phyloP scores from a whole-genome alignment of 1,139 yeast species.

The Saccharomycopsis hybrid region DNA sequence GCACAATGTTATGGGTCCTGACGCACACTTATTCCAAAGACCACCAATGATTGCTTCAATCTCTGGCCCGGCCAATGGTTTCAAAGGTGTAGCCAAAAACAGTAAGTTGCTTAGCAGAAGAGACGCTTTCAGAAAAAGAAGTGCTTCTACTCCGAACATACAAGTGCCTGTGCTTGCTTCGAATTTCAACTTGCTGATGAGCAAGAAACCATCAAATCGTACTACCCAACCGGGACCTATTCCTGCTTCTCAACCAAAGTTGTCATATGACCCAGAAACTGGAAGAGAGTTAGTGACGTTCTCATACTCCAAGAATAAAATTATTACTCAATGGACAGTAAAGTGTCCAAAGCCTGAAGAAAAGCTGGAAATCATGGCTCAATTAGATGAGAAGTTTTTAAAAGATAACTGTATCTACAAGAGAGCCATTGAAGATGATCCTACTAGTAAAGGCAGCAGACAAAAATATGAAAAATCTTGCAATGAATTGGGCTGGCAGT shows the following conservation, averaged over 20 bases:
- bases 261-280: slow-evolving; percentile 23
- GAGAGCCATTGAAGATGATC: slow-evolving; percentile 10
- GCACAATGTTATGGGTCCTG: too few relatives aligned
- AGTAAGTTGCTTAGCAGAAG: neutral
- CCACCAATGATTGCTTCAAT: neutral
- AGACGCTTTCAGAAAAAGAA: neutral
- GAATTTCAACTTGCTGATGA: neutral
- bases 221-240: slow-evolving; percentile 28
- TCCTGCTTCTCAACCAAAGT: slow-evolving; percentile 28
- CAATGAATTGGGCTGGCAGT: slow-evolving; percentile 41
- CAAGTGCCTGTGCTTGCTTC: neutral
- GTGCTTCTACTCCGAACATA: slow-evolving; percentile 6
- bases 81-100: slow-evolving; percentile 1
- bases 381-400: slow-evolving; percentile 31
- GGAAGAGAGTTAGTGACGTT: slow-evolving; percentile 28
- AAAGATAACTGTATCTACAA: slow-evolving; percentile 36
- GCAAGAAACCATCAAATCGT: slow-evolving; percentile 12
- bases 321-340: slow-evolving; percentile 26
- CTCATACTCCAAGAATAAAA: slow-evolving; percentile 27
- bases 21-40: neutral
- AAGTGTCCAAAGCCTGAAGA: slow-evolving; percentile 24
- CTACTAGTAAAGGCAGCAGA: slow-evolving; percentile 37
- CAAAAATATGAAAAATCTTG: slow-evolving; percentile 40
- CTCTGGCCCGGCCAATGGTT: neutral
- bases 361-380: slow-evolving; percentile 5